Evolutionary conservation across 2,329 filamentous ascomycete genomes (phyloP), one percentile per base, ranked within the genome.

Genomic region (Fusarium metavorans): DNA sequence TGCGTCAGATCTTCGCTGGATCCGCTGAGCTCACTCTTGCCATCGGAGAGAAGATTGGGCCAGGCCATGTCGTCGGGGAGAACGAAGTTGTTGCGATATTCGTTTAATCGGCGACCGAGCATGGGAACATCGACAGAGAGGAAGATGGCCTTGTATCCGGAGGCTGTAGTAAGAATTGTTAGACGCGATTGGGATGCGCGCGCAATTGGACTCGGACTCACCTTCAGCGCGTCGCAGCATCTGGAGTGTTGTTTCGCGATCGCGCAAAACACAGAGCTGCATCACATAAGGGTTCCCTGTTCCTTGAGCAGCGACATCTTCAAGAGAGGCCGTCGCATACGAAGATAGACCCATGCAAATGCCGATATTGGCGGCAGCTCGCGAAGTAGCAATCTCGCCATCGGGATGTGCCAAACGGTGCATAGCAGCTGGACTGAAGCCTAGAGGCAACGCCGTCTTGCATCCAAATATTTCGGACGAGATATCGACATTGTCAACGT

Each of bases 51-150:
- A 87, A 75, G 64, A 37, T 74, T 75, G 9, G 73, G 73, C 73
- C 73, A 75, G 4, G 50, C 72, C 48, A 81, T 84, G 82, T 86
- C 86, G 57, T 90, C 87, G 11, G 87, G 87, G 59, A 82, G 83
- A 1, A 87, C 77, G 81, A 87, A 80, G 79, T 84, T 82, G 68
- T 85, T 82, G 32, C 84, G 84, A 70, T 86, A 84, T 60, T 88
- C 83, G 78, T 91, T 91, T 1, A 77, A 37, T 14, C 74, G 70
- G 2, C 74, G 54, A 4, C 89, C 89, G 2, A 88, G 84, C 13
- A 90, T 85, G 2, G 89, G 88, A 0, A 87, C 85, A 76, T 91
- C 89, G 14, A 91, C 86, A 0, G 90, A 91, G 4, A 91, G 82
- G 71, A 91, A 88, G 20, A 91, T 83, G 6, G 85, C 88, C 70